phyloP scores from a whole-genome alignment of 169 alveolate species.

The Condylostoma magnum region DNA sequence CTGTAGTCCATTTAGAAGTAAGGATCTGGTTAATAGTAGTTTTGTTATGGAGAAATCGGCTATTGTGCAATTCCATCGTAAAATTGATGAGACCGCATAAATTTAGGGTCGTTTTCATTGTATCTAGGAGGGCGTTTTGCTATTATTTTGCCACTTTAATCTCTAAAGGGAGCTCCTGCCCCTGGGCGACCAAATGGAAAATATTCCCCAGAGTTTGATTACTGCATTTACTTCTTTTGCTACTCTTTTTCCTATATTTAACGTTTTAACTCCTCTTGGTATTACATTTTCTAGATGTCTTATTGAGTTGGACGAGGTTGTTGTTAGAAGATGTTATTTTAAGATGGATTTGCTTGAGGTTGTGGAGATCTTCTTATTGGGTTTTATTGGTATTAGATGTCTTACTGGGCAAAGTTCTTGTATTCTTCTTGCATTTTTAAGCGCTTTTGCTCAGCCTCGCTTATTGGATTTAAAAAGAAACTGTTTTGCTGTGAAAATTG shows the following conservation, averaged over 20 bases:
- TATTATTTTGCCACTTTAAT: conserved; percentile 8
- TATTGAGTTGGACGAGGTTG: neutral
- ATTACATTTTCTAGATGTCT: neutral
- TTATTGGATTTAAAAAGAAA: conserved; percentile 15
- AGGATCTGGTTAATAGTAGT: neutral
- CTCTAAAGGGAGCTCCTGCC: conserved; percentile 28
- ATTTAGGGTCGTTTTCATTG: conserved; percentile 28
- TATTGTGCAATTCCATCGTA: neutral
- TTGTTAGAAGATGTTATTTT: neutral
- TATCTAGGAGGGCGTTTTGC: conserved; percentile 21
- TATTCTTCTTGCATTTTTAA: conserved; percentile 17
- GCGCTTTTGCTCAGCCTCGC: conserved; percentile 1
- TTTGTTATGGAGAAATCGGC: neutral
- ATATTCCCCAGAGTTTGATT: conserved; percentile 13
- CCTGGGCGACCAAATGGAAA: conserved; percentile 36
- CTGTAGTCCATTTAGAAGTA: neutral
- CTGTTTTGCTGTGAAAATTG: neutral
- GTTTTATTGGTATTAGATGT: neutral
- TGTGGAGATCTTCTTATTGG: neutral
- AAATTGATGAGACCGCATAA: neutral
- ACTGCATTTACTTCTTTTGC: neutral
- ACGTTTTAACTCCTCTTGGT: neutral
- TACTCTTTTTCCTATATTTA: neutral
- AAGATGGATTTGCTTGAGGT: neutral
- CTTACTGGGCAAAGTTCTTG: neutral